Conservation (phyloP, 345 rosid species). For the Balakata baccata region DNA sequence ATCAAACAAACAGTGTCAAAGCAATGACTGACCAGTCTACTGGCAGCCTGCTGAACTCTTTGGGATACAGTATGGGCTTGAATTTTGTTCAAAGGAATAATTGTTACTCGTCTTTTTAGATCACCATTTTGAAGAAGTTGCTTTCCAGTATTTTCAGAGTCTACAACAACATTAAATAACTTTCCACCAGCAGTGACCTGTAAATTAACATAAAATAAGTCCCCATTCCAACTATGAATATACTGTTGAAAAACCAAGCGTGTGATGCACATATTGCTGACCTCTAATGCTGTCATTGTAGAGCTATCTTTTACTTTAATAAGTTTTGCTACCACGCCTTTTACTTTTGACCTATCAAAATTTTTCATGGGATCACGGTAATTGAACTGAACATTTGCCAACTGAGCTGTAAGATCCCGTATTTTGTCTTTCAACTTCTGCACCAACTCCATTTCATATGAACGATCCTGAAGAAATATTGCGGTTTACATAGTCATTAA, state of each 20-base stretch:
- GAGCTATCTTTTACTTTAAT: slow-evolving; percentile 78
- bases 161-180: slow-evolving; percentile 85
- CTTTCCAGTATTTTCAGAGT: slow-evolving; percentile 87
- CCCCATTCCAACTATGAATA: slow-evolving; percentile 1
- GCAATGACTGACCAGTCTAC: slow-evolving; percentile 58
- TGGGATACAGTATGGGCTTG: slow-evolving; percentile 51
- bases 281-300: slow-evolving; percentile 94
- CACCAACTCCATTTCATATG: slow-evolving; percentile 57
- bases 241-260: not conserved
- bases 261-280: slow-evolving; percentile 21
- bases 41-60: slow-evolving; percentile 70
- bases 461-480: slow-evolving; percentile 54
- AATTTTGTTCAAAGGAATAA: slow-evolving; percentile 89
- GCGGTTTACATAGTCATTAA: slow-evolving; percentile 12
- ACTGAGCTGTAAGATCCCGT: slow-evolving; percentile 62
- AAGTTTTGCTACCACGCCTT: slow-evolving; percentile 93
- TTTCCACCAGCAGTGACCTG: slow-evolving; percentile 95
- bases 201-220: slow-evolving; percentile 22
- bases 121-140: slow-evolving; percentile 92
- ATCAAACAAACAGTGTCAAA: slow-evolving; percentile 10
- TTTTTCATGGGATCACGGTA: slow-evolving; percentile 80
- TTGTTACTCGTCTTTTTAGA: slow-evolving; percentile 86
- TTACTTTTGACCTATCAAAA: slow-evolving; percentile 89
- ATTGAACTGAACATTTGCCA: slow-evolving; percentile 79
- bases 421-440: slow-evolving; percentile 79